Evolutionary conservation across 768 basidiomycete genomes (phyloP), one percentile per base, ranked within the genome.

Genomic region (Lactifluus rugatus): DNA sequence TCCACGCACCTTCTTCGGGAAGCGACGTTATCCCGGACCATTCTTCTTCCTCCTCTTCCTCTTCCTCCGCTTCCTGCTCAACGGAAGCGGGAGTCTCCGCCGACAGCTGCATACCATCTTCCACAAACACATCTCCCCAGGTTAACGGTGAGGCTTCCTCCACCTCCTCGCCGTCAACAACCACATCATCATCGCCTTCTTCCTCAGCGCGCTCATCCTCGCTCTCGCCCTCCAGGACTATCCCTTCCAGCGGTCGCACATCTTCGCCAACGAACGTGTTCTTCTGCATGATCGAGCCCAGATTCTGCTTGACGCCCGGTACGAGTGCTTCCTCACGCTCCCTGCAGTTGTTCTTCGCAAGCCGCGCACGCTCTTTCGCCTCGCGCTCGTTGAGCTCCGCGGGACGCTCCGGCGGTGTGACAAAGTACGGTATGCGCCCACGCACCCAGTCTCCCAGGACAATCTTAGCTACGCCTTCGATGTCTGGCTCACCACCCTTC

Each of bases 371-470:
- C 36, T 70, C 70, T 59, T 70, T 71, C 47, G 67, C 83, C 73
- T 86, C 87, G 13, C 73, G 74, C 66, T 74, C 75, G 66, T 88
- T 87, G 57, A 87, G 72, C 64, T 82, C 85, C 62, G 84, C 83
- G 9, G 87, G 69, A 57, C 89, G 75, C 69, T 91, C 92, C 55
- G 95, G 95, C 14, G 96, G 96, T 13, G 87, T 69, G 37, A 93
- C 93, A 67, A 97, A 99, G 78, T 85, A 99, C 19, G 96, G 96
- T 67, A 99, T 95, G 65, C 92, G 87, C 8, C 95, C 96, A 47
- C 96, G 78, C 58, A 97, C 93, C 95, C 95, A 97, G 70, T 97
- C 96, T 70, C 85, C 90, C 67, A 99, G 72, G 48, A 98, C 75
- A 70, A 99, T 94, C 75, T 94, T 98, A 31, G 95, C 88, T 28